Conservation (phyloP, 495 filamentous ascomycete species). For the Daldinia bambusicola region DNA sequence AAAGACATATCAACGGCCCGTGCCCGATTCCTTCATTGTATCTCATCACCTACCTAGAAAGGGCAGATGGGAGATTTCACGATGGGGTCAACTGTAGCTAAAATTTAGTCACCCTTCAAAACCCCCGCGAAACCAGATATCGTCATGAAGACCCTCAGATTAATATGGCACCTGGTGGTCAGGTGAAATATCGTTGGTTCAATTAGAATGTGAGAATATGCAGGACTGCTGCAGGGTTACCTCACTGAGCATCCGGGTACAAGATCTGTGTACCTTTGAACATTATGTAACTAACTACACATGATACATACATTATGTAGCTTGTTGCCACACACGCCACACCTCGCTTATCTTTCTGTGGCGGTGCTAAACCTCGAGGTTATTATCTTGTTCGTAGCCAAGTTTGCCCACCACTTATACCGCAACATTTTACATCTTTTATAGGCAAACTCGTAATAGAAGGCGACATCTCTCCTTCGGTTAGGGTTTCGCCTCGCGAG, state of each 20-base stretch:
- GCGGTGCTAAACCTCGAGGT: not conserved
- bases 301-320: not conserved
- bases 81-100: conserved; percentile 24
- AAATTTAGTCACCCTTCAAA: conserved; percentile 25
- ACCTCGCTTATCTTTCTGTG: not conserved
- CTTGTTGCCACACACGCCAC: conserved; percentile 7
- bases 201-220: not conserved
- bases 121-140: conserved; percentile 1
- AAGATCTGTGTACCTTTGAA: too few relatives aligned
- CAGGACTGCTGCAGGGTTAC: conserved; percentile 1
- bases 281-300: too few relatives aligned
- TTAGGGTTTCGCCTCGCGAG: not conserved
- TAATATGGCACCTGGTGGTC: conserved; percentile 3
- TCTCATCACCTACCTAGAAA: conserved; percentile 3
- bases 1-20: conserved; percentile 14
- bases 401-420: not conserved
- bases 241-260: not conserved
- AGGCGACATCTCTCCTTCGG: not conserved
- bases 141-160: not conserved
- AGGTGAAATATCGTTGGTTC: not conserved
- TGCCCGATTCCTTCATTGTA: conserved; percentile 17
- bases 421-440: not conserved
- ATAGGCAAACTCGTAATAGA: not conserved
- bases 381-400: not conserved
- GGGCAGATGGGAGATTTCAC: conserved; percentile 8